Evolutionary conservation across 83 land plant species (phyloP), one percentile per base, ranked within the genome.

Genomic region (Thuja plicata): DNA sequence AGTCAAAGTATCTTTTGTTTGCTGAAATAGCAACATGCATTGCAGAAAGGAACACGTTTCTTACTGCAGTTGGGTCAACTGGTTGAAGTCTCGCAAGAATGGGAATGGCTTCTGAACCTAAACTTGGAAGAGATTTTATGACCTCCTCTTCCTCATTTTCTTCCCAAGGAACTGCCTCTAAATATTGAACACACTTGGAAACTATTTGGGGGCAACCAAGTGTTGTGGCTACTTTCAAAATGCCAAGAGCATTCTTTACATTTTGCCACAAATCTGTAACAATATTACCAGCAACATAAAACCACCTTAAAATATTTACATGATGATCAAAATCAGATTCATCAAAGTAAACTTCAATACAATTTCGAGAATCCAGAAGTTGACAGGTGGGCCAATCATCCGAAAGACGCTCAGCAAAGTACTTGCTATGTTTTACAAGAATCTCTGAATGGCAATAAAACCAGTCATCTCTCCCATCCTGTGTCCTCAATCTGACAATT

Each of bases 161-260:
- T 62, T 96, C 98, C 99, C 99, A 97, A 2, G 99, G 99, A 24
- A 96, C 95, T 0, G 97, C 94, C 88, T 97, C 99, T 87, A 97
- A 71, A 90, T 96, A 97, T 0, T 90, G 91, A 16, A 94, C 93
- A 90, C 97, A 97, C 48, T 91, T 92, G 8, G 85, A n/a, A 34
- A 92, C 90, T 55, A 97, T 93, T 35, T 87, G 90, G 16, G 86
- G 89, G 60, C 97, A 94, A 0, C 92, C 96, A n/a, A 97, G 94
- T 78, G 91, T 89, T 16, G 92, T 88, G 3, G 99, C 96, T 34
- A 91, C 99, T 66, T 88, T 92, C 37, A 96, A 91, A 57, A 94
- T 92, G 60, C 97, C 97, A 46, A 97, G 92, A 5, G 98, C 92
- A 87, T 89, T 92, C 41, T 90, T 94, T n/a, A 97, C 99, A 85